Evolutionary conservation across 805 yeast species (phyloP), one percentile per base, ranked within the genome.

Genomic region (Starmerella vaccinii): DNA sequence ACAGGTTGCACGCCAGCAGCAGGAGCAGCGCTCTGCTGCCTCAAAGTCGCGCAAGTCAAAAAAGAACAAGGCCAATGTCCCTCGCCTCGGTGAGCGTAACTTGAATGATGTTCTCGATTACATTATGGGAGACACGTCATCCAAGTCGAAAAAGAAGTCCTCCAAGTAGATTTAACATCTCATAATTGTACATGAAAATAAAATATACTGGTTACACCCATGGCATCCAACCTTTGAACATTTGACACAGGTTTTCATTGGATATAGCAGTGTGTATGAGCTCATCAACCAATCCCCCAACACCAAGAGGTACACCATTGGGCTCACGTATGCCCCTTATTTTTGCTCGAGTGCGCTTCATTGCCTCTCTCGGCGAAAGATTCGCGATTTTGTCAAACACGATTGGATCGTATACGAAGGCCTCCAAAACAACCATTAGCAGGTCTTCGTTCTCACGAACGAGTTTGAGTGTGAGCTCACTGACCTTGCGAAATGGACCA

Each of bases 171-270:
- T 15, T 32, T 26, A n/a, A 33, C 15, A 5, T 16, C 24, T n/a
- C 23, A 5, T n/a, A 24, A 15, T 24, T 41, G 45, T 41, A 41
- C 45, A 41, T 41, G 27, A 32, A 39, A 26, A 15, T 10, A 24
- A 15, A 39, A 24, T 5, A 5, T 16, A 10, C 3, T 22, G 1
- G n/a, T 37, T 62, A 80, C 71, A 82, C 72, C 65, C 81, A 80
- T 8, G 92, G 76, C 67, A 79, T 71, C 99, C 99, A 92, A 3
- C 99, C 99, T 23, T 84, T 79, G 65, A 86, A 92, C 98, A 92
- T 90, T 57, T 76, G 82, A 27, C 85, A 73, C 39, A 92, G 67
- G 55, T 81, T 81, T 42, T 80, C 85, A 5, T 70, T 70, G 1
- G 86, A 79, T 0, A 84, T 76, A 0, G 97, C 92, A 55, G 82